These are phyloP conservation scores for Arthromyces matolae DNA, from an alignment of 768 basidiomycete species.

Conservation along the genomic window DNA sequence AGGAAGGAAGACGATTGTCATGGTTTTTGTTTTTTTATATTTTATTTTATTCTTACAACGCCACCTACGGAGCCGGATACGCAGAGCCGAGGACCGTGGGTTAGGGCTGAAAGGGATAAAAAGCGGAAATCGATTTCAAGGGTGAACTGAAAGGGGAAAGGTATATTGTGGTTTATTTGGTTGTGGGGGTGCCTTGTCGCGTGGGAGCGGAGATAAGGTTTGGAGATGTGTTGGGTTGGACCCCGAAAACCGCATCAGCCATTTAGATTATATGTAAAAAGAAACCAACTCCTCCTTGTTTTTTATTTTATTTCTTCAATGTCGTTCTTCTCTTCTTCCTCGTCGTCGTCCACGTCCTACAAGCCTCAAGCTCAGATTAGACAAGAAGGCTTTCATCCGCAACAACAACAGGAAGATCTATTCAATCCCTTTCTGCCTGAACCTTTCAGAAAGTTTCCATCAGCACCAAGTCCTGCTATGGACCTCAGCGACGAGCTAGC, in stretches of 20 bases:
- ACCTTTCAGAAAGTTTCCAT: constrained; percentile 50
- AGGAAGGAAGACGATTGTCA: too few relatives aligned
- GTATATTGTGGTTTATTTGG: neutral
- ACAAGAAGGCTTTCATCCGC: constrained; percentile 71
- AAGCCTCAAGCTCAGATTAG: constrained; percentile 52
- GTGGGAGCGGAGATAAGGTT: constrained; percentile 18
- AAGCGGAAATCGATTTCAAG: neutral
- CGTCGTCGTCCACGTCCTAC: constrained; percentile 30
- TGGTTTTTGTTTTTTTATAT: too few relatives aligned
- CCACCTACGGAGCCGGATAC: too few relatives aligned
- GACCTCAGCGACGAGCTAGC: constrained; percentile 73
- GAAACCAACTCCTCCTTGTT: too few relatives aligned
- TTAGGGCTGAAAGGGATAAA: too few relatives aligned
- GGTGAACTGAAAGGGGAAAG: neutral
- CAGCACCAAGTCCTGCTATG: constrained; percentile 27
- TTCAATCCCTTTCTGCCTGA: constrained; percentile 47
- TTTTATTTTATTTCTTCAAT: too few relatives aligned
- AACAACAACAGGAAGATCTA: constrained; percentile 36
- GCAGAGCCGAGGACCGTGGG: neutral
- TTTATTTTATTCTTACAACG: too few relatives aligned
- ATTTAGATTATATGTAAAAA: too few relatives aligned
- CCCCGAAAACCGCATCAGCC: constrained; percentile 11
- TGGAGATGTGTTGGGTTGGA: too few relatives aligned
- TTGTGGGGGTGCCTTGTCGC: constrained; percentile 15
- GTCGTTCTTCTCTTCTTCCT: constrained; percentile 32